Conservation (phyloP, 2,329 filamentous ascomycete genomes). For the Tricladium varicosporioides region DNA sequence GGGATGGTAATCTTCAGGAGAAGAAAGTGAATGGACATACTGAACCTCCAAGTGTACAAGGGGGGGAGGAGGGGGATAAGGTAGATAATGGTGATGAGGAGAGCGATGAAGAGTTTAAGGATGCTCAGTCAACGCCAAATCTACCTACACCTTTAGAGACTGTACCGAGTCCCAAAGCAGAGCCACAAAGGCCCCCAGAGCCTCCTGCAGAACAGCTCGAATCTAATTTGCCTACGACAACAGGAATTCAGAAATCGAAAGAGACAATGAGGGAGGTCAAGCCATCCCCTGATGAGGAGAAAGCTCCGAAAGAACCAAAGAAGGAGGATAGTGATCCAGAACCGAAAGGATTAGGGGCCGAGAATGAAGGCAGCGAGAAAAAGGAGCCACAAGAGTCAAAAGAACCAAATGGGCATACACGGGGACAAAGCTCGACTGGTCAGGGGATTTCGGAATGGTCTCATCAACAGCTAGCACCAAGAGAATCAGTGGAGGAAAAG, state of each 20-base stretch:
- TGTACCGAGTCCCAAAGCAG: conserved; percentile 17
- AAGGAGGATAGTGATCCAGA: conserved; percentile 4
- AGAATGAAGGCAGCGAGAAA: not conserved
- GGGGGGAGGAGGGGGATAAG: conserved; percentile 36
- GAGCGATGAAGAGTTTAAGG: conserved; percentile 39
- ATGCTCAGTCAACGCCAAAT: conserved; percentile 35
- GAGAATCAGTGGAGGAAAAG: conserved; percentile 47
- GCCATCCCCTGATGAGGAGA: conserved; percentile 3
- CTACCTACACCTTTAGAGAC: conserved; percentile 9
- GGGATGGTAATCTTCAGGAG: not conserved
- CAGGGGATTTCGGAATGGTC: conserved; percentile 74
- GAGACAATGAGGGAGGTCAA: conserved; percentile 14
- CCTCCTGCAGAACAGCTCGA: conserved; percentile 2
- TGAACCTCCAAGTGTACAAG: conserved; percentile 14
- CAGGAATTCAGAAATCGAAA: conserved; percentile 1
- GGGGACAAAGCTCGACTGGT: conserved; percentile 22
- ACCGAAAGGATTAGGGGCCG: not conserved
- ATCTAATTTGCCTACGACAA: not conserved
- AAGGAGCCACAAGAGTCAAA: conserved; percentile 3
- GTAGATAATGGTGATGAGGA: conserved; percentile 27
- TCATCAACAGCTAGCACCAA: conserved; percentile 72
- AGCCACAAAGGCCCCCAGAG: conserved; percentile 14
- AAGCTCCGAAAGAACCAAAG: conserved; percentile 5
- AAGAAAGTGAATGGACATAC: conserved; percentile 16
- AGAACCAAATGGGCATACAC: conserved; percentile 16